Conservation (phyloP, 345 rosid genomes). For the Sonneratia alba region DNA sequence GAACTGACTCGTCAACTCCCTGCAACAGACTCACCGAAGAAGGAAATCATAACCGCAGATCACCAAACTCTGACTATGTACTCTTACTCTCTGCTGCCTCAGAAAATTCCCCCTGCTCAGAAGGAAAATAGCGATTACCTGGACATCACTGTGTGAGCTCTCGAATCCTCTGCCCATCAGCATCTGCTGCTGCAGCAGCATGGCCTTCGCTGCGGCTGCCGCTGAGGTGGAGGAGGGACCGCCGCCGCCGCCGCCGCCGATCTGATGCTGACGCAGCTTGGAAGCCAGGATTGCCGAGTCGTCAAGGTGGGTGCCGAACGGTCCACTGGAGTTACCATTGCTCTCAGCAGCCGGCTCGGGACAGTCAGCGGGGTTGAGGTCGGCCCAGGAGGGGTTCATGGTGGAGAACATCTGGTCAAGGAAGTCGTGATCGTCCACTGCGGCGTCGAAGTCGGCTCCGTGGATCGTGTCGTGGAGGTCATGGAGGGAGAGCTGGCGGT, state of each 20-base stretch:
- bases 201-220: no score
- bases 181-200: constrained; percentile 21
- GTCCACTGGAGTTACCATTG: constrained; percentile 5
- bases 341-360: constrained; percentile 21
- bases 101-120: neutral
- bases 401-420: constrained; percentile 74
- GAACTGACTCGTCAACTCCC: constrained; percentile 39
- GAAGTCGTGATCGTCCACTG: constrained; percentile 49
- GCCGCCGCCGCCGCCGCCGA: no score
- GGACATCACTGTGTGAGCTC: constrained; percentile 13
- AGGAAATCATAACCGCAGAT: neutral
- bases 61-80: neutral
- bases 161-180: constrained; percentile 39
- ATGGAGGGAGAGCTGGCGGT: constrained; percentile 9
- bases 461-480: constrained; percentile 3
- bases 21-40: neutral
- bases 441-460: constrained; percentile 17
- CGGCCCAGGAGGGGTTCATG: constrained; percentile 52
- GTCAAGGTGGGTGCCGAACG: constrained; percentile 25
- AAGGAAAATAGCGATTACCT: neutral
- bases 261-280: no score
- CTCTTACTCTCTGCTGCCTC: no score
- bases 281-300: constrained; percentile 24
- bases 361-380: constrained; percentile 18
- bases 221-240: no score